phyloP scores from a whole-genome alignment of 116 monocot genomes.

The Posidonia oceanica region DNA sequence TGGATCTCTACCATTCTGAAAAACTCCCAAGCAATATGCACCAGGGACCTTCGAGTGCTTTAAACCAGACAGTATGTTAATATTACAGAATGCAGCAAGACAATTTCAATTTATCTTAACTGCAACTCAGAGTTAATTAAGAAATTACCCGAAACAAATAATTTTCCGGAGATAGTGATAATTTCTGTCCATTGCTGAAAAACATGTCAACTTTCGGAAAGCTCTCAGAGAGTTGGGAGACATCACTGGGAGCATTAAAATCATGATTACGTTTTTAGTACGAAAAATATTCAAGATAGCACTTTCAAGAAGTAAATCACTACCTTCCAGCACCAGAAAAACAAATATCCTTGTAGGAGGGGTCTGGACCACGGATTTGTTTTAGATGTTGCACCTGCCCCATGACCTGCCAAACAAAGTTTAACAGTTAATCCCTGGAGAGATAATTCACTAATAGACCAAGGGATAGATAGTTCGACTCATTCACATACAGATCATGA shows the following conservation, averaged over 20 bases:
- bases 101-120: not conserved
- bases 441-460: too few species aligned
- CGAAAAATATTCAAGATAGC: not conserved
- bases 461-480: too few species aligned
- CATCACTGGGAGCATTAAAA: conserved; percentile 35
- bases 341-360: conserved; percentile 89
- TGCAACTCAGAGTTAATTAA: not conserved
- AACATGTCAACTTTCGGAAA: conserved; percentile 91
- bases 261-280: not conserved
- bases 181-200: conserved; percentile 73
- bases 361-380: conserved; percentile 86
- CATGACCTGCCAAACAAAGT: conserved; percentile 8
- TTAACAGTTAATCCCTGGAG: not conserved
- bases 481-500: too few species aligned
- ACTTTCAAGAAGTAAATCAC: not conserved
- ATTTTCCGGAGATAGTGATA: conserved; percentile 85
- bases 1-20: conserved; percentile 88
- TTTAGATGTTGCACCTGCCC: conserved; percentile 38
- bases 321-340: conserved; percentile 93
- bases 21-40: conserved; percentile 93
- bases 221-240: conserved; percentile 47
- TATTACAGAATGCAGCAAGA: not conserved
- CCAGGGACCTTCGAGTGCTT: conserved; percentile 90
- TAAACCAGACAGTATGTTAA: conserved; percentile 6
- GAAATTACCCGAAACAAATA: conserved; percentile 83